phyloP scores from a whole-genome alignment of 495 filamentous ascomycete genomes.

The Aspergillus haitiensis region DNA sequence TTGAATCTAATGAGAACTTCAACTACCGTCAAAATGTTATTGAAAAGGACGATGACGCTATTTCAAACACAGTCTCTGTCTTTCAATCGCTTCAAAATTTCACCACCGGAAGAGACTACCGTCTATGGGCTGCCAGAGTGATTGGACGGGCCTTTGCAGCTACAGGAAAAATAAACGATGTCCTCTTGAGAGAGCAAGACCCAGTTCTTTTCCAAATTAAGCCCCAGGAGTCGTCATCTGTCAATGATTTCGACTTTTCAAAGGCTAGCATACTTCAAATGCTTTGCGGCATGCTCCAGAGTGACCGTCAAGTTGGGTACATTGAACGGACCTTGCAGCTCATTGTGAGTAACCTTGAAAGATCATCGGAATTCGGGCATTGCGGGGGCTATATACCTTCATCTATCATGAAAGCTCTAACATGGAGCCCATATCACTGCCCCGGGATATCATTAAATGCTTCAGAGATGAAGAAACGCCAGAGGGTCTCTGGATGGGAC shows the following conservation, averaged over 20 bases:
- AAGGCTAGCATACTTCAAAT: constrained; percentile 58
- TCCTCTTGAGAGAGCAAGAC: constrained; percentile 44
- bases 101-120: constrained; percentile 63
- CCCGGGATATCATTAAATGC: constrained; percentile 28
- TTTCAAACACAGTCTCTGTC: constrained; percentile 60
- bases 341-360: constrained; percentile 59
- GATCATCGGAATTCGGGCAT: constrained; percentile 46
- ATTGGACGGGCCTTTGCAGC: constrained; percentile 82
- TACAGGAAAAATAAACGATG: constrained; percentile 59
- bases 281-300: constrained; percentile 67
- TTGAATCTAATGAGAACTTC: constrained; percentile 61
- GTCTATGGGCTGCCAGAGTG: constrained; percentile 80
- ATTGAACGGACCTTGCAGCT: constrained; percentile 75
- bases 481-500: constrained; percentile 15
- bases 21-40: constrained; percentile 61
- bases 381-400: constrained; percentile 47
- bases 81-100: constrained; percentile 70
- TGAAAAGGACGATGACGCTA: constrained; percentile 59
- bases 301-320: constrained; percentile 65
- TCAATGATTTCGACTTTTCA: constrained; percentile 34
- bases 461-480: constrained; percentile 21
- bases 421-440: constrained; percentile 47
- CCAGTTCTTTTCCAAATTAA: constrained; percentile 26
- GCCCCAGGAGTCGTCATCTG: constrained; percentile 1
- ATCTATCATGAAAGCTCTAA: constrained; percentile 43